Base-by-base conservation (phyloP, 2,329 filamentous ascomycete species). In the Monosporascus sp. region DNA sequence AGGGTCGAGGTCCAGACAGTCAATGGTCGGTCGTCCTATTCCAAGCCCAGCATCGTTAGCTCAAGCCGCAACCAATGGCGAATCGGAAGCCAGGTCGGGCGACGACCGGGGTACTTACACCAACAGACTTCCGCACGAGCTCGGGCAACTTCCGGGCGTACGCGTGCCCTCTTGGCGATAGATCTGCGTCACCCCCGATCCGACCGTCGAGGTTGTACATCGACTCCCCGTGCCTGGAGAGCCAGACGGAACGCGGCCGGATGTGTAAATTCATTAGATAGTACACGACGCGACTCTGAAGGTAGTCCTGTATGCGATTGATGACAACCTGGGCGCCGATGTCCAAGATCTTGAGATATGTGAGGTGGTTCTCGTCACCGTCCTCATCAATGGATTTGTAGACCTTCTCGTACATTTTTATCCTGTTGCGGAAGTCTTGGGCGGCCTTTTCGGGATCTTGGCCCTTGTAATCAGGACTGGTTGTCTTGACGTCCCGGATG, bases 231-330 rank as follows among this genome's bases (percentile, higher is more conserved):
- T 99, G 94, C 58, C 94, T 81, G 60, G 94, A 97, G 49, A 99
- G 76, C 94, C 94, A 99, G 60, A 99, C 96, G 4, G 91, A 96
- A 52, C 94, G 84, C 18, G 93, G 93, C 59, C 93, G 93, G 70
- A 99, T 99, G 73, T 99, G 94, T 39, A 99, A 79, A 69, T 97
- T 99, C 86, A 97, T 97, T 54, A 97, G 83, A 69, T 97, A 99
- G 73, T 99, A 99, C 46, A 99, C 93, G 45, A 99, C 87, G 53
- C 94, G 87, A 70, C 90, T 96, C 70, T 97, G 94, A 27, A 99
- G 79, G 67, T 99, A 99, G 72, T 99, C 94, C 68, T 91, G 87
- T 65, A 99, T 96, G 67, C 89, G 87, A 74, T 97, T 99, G 81
- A 99, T 97, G 66, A 97, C 94, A 67, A 97, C 92, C 66, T 96